phyloP scores from a whole-genome alignment of 768 basidiomycete species.

The Trametes cingulata region DNA sequence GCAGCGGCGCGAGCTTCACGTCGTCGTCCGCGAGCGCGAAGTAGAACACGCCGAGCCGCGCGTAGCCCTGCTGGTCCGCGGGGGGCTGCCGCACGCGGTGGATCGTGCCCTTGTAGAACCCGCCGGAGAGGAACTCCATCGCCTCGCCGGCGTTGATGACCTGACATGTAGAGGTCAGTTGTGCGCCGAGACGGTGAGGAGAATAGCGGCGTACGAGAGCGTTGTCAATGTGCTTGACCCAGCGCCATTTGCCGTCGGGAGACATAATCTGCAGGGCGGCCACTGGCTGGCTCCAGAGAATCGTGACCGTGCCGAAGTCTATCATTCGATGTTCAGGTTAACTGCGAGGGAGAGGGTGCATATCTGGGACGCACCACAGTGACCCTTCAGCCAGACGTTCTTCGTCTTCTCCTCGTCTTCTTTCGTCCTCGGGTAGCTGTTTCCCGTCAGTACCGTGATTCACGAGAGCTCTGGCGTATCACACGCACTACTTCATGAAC shows the following conservation, averaged over 20 bases:
- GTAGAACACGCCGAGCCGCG: constrained; percentile 38
- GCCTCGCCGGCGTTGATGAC: constrained; percentile 39
- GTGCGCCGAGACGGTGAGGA: background rate
- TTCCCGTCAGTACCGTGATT: background rate
- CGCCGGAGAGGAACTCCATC: constrained; percentile 38
- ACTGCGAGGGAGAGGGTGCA: background rate
- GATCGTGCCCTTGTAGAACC: constrained; percentile 39
- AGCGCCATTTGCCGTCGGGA: constrained; percentile 39
- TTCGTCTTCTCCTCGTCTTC: constrained; percentile 35
- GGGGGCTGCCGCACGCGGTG: constrained; percentile 42
- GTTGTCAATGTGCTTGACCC: constrained; percentile 38
- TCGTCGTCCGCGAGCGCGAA: constrained; percentile 37
- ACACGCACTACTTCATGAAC: constrained; percentile 65
- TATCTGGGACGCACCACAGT: constrained; percentile 34
- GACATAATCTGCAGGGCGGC: constrained; percentile 38
- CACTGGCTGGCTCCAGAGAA: constrained; percentile 42
- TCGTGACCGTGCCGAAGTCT: constrained; percentile 38
- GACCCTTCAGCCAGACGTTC: constrained; percentile 41
- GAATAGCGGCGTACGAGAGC: constrained; percentile 31
- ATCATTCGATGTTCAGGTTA: background rate
- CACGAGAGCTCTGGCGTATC: background rate
- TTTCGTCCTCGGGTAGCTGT: constrained; percentile 35
- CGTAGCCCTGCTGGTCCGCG: constrained; percentile 34
- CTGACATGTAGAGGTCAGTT: constrained; percentile 30
- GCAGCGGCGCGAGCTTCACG: constrained; percentile 31